These are phyloP conservation scores for Plasmodium sp. DNA, from an alignment of 169 alveolate genomes.

Conservation along the genomic window DNA sequence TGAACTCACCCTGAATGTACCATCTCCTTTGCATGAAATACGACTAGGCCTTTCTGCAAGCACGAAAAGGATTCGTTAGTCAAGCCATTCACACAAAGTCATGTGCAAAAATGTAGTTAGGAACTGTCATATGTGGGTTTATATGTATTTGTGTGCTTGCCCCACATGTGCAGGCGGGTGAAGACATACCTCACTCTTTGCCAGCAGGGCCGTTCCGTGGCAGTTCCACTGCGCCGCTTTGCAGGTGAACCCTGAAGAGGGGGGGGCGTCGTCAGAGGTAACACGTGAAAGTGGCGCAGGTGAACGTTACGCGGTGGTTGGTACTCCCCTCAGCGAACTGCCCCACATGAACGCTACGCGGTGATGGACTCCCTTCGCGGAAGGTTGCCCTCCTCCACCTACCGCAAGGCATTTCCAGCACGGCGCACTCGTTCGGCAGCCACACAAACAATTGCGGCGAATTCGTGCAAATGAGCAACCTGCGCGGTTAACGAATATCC, in stretches of 20 bases:
- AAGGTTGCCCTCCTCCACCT: neutral
- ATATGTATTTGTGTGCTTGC: neutral
- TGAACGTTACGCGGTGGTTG: neutral
- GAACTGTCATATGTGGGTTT: neutral
- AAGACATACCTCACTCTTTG: constrained; percentile 14
- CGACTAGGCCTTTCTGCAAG: neutral
- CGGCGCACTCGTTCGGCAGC: constrained; percentile 34
- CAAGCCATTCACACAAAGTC: neutral
- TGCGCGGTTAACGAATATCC: neutral
- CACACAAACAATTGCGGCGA: constrained; percentile 42
- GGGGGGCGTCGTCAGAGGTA: neutral
- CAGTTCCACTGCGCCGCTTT: constrained; percentile 24
- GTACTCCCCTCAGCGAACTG: neutral
- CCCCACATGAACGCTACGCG: neutral
- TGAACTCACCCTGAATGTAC: neutral
- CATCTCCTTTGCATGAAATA: neutral
- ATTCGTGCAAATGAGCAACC: constrained; percentile 47
- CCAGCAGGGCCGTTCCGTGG: constrained; percentile 10
- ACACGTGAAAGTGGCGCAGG: neutral
- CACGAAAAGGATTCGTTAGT: neutral
- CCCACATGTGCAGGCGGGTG: neutral
- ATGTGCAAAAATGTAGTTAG: neutral
- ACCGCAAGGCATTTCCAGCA: constrained; percentile 32
- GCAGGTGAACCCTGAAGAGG: constrained; percentile 4
- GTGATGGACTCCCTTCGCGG: neutral